Evolutionary conservation across 2,329 filamentous ascomycete species (phyloP).

Genomic region (Amesomyces nigricolor): DNA sequence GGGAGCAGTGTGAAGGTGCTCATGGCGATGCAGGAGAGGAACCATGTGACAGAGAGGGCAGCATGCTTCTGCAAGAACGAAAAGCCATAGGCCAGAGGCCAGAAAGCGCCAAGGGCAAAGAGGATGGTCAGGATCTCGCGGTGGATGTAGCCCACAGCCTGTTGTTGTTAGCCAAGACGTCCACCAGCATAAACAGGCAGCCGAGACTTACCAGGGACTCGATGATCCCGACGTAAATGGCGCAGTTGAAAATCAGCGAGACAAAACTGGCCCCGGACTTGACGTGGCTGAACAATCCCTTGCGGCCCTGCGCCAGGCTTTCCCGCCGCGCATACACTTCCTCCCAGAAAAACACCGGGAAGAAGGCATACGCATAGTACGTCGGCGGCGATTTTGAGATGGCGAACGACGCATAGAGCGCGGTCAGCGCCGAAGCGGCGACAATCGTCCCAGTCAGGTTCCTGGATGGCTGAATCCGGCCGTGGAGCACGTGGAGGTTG

Average conservation of each 20-base stretch:
- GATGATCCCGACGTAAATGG: slow-evolving; percentile 68
- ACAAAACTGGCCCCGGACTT: slow-evolving; percentile 52
- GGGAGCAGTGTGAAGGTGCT: slow-evolving; percentile 85
- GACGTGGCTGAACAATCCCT: slow-evolving; percentile 64
- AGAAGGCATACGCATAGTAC: slow-evolving; percentile 89
- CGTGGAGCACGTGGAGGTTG: slow-evolving; percentile 78
- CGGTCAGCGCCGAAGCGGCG: slow-evolving; percentile 72
- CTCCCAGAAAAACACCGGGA: slow-evolving; percentile 95
- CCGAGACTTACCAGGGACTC: slow-evolving; percentile 61
- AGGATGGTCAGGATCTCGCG: slow-evolving; percentile 79
- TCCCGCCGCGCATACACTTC: slow-evolving; percentile 76
- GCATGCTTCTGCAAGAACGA: slow-evolving; percentile 64
- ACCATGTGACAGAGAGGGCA: slow-evolving; percentile 64
- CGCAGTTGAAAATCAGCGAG: slow-evolving; percentile 56
- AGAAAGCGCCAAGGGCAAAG: slow-evolving; percentile 70
- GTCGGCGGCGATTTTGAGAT: slow-evolving; percentile 72
- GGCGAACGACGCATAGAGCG: slow-evolving; percentile 72
- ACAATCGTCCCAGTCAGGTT: slow-evolving; percentile 52
- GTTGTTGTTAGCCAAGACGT: slow-evolving; percentile 19
- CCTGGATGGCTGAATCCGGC: slow-evolving; percentile 58
- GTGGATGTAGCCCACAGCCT: slow-evolving; percentile 90
- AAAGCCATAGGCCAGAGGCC: slow-evolving; percentile 70
- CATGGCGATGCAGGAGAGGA: slow-evolving; percentile 72
- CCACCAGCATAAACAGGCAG: neutral
- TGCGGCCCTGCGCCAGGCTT: slow-evolving; percentile 61